phyloP scores from a whole-genome alignment of 1,284 basidiomycete genomes.

The Agaricales sp. region DNA sequence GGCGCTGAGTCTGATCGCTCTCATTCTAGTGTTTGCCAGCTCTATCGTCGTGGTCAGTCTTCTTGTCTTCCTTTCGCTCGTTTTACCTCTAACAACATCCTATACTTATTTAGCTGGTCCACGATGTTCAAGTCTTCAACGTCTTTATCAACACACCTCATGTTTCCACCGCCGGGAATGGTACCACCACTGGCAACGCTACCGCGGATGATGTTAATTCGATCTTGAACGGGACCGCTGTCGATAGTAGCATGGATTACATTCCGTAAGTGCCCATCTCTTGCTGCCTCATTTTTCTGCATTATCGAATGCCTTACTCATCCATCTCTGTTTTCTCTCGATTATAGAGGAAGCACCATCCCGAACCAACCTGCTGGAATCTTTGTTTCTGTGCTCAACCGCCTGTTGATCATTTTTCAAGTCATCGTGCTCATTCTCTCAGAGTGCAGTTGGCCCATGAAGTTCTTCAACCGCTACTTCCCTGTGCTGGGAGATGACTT shows the following conservation, averaged over 20 bases:
- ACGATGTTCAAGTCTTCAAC: conserved; percentile 73
- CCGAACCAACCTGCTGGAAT: conserved; percentile 84
- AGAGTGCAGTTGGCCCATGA: conserved; percentile 67
- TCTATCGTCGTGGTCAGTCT: conserved; percentile 57
- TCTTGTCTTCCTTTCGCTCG: neutral
- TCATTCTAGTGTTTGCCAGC: conserved; percentile 72
- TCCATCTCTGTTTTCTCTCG: no score
- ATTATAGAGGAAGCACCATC: conserved; percentile 62
- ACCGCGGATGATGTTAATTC: no score
- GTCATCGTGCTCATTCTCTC: conserved; percentile 70
- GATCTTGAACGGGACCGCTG: conserved; percentile 13
- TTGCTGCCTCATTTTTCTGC: neutral
- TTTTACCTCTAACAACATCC: neutral
- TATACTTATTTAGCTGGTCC: conserved; percentile 39
- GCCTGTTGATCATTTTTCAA: conserved; percentile 77
- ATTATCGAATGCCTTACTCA: conserved; percentile 9
- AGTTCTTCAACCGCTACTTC: conserved; percentile 74
- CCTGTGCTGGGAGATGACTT: conserved; percentile 75
- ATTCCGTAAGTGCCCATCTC: conserved; percentile 43
- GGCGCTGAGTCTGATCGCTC: conserved; percentile 66
- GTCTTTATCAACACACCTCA: conserved; percentile 31
- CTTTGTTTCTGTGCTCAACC: conserved; percentile 82
- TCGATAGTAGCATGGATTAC: conserved; percentile 56
- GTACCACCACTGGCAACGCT: conserved; percentile 20
- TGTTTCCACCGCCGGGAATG: neutral